Base-by-base conservation (phyloP, 2,329 filamentous ascomycete species). In the Magnaporthiopsis poae region DNA sequence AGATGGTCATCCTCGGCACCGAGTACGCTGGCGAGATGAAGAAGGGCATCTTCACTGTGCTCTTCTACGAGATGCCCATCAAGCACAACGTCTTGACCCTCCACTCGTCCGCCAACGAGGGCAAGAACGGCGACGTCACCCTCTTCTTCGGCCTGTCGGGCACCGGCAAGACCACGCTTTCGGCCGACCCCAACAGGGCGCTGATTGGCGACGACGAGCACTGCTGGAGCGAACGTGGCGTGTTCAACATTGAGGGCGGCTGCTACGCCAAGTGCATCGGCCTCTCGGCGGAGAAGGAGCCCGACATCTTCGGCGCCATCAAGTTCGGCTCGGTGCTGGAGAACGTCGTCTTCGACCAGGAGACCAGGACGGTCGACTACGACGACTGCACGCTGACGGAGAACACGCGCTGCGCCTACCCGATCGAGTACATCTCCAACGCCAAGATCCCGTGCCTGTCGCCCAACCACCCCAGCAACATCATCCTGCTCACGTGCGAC, bases 61-160 rank as follows among this genome's bases (percentile, higher is more conserved):
- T 99, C 77, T 99, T 96, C 87, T 99, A 98, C 84, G 95, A 99
- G 85, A 99, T 98, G 93, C 95, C 95, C 69, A 91, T 99, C 77
- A 97, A 97, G 88, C 95, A 99, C 87, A 96, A 98, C 80, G 94
- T 99, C 74, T 84, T 99, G 72, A 99, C 95, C 60, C 89, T 99
- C 66, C 95, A 99, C 86, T 99, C 95, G 21, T 99, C 95, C 11
- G 95, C 95, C 76, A 99, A 99, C 81, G 91, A 99, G 86, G 95
- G 95, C 73, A 86, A 90, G 84, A 81, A 91, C 70, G 95, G 95
- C 71, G 95, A 99, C 76, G 95, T 99, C 67, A 98, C 95, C 18
- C 91, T 99, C 73, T 99, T 99, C 90, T 99, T 99, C 82, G 95
- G 95, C 78, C 88, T 99, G 65, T 99, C 95, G 25, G 95, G 95